phyloP scores from a whole-genome alignment of 2,329 filamentous ascomycete genomes.

The Cercospora beticola region DNA sequence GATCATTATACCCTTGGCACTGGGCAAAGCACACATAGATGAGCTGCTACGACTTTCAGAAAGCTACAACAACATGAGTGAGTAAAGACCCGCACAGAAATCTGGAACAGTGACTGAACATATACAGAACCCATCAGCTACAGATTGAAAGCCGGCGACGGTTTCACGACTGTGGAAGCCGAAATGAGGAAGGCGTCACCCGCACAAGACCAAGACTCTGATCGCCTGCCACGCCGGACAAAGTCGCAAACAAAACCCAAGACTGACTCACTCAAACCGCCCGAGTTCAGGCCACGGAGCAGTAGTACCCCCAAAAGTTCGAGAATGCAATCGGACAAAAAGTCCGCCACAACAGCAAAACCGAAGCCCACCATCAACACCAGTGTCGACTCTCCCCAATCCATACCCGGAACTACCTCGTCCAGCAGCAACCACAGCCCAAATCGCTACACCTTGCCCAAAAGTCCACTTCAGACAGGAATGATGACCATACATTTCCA shows the following conservation, averaged over 20 bases:
- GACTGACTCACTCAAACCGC: background rate
- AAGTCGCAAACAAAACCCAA: background rate
- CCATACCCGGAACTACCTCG: background rate
- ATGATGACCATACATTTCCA: conserved; percentile 3
- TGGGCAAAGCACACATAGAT: conserved; percentile 7
- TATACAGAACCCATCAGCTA: conserved; percentile 1
- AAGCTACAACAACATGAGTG: conserved; percentile 5
- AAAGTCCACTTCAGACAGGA: background rate
- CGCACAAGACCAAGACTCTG: background rate
- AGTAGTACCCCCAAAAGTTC: background rate
- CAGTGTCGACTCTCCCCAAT: background rate
- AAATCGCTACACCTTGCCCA: background rate
- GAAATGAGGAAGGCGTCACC: background rate
- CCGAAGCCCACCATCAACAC: conserved; percentile 3
- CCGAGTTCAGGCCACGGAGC: background rate
- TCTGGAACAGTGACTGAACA: background rate
- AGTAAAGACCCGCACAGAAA: background rate
- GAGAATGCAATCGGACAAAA: background rate
- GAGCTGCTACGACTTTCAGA: background rate
- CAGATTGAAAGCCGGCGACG: background rate
- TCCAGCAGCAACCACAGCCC: background rate
- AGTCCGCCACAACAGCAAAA: too few relatives aligned
- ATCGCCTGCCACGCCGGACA: background rate
- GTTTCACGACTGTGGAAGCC: background rate
- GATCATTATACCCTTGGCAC: background rate